Base-by-base conservation (phyloP, 2,329 filamentous ascomycete genomes). In the Colletotrichum sp. region DNA sequence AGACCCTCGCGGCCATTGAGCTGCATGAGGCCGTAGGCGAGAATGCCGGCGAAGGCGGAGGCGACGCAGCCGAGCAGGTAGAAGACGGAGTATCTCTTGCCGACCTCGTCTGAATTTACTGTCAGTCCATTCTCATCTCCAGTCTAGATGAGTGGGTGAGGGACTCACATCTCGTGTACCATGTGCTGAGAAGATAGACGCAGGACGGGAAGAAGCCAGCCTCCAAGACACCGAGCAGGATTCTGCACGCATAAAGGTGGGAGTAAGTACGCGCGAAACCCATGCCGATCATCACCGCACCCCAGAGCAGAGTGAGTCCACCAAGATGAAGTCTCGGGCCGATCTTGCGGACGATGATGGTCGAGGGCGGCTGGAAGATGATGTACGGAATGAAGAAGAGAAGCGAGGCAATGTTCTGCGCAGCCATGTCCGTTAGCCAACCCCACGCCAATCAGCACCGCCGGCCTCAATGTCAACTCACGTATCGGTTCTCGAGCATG, bases 381-480 rank as follows among this genome's bases (percentile, higher is more conserved):
- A 93, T 90, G 82, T 95, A 96, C 1, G 93, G 90, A 78, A 94
- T 88, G 87, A 95, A 95, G 86, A 95, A 95, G 80, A 95, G 88
- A 44, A 95, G 87, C 5, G 93, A 93, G 72, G 93, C 89, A 80
- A 95, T 90, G n/a, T 91, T 90, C 87, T 89, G 77, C 6, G 18
- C 3, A 18, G 26, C 21, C 44, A 36, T n/a, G 5, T 8, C 18
- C 24, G 60, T 64, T 44, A 67, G 66, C 28, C 24, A 59, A 9
- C 7, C 13, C 13, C 18, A 44, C 55, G 10, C 13, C 52, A 21
- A 44, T 34, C 34, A 15, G 15, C 64, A 26, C 21, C 15, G 0
- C 4, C 8, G 13, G 9, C 21, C 5, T 28, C 52, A 18, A 21
- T 32, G 0, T 8, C 4, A 9, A 80, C 86, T 79, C 72, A 88